Evolutionary conservation across 805 yeast genomes (phyloP), one percentile per base, ranked within the genome.

Genomic region (Monosporozyma yasuniensis): DNA sequence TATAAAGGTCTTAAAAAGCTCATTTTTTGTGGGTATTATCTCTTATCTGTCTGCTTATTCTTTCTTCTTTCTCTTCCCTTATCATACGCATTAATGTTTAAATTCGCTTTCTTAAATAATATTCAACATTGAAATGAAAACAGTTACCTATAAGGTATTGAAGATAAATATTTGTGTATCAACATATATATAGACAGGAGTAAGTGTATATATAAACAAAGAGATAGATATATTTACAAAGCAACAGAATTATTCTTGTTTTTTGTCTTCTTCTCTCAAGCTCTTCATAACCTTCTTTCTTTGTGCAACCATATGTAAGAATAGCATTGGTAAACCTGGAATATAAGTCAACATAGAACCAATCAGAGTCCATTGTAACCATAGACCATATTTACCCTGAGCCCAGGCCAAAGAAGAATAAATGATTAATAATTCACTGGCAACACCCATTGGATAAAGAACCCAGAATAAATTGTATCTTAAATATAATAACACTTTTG

Each of bases 391-490:
- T 30, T 60, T 75, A 44, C 56, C 55, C 47, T 70, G 75, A n/a
- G 96, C 96, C 45, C 77, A 79, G n/a, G 74, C 76, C 47, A 91
- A 72, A 0, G 96, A 81, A 50, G 80, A 67, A 68, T 79, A 83
- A 52, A 87, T 75, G 69, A 88, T 78, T 34, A 73, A 61, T 52
- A 85, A 73, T 66, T 93, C 99, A 53, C 91, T 80, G 1, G 85
- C 78, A n/a, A 90, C 96, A 2, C 99, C 99, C 19, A 84, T 67
- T 18, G 99, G 99, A 62, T 93, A 93, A 55, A 93, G 72, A 2
- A 87, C 78, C 56, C 78, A 77, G 68, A 93, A 93, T 25, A 87
- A 70, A 54, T 86, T 85, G 74, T 93, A 93, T 61, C 99, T 78
- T 55, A 88, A 69, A 75, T 83, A 77, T 18, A 81, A 77, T 56